Evolutionary conservation across 2,329 filamentous ascomycete species (phyloP).

Genomic region (Monilinia laxa): DNA sequence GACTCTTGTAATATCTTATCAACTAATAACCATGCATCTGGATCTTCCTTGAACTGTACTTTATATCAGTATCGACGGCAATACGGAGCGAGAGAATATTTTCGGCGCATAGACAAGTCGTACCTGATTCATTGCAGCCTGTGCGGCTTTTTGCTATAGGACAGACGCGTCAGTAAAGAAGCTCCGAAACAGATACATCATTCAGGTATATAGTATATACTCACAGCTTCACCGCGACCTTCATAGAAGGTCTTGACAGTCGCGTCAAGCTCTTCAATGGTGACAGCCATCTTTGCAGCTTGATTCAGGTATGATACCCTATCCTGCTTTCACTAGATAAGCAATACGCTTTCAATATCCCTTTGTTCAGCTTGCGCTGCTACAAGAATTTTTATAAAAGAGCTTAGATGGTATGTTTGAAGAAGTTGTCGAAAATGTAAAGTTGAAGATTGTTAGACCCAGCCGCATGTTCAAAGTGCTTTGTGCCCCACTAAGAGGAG

Average conservation of each 20-base stretch:
- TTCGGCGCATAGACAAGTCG: slow-evolving; percentile 39
- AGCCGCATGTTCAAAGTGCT: slow-evolving; percentile 30
- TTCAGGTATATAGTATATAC: slow-evolving; percentile 40
- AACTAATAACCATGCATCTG: slow-evolving; percentile 95
- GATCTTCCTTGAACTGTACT: slow-evolving; percentile 92
- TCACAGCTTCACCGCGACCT: slow-evolving; percentile 87
- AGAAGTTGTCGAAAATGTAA: slow-evolving; percentile 28
- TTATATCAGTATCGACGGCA: slow-evolving; percentile 30
- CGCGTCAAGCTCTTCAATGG: slow-evolving; percentile 92
- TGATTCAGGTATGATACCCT: slow-evolving; percentile 31
- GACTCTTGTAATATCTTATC: slow-evolving; percentile 95
- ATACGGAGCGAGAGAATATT: slow-evolving; percentile 16
- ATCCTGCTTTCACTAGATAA: slow-evolving; percentile 31
- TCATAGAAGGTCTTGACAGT: slow-evolving; percentile 98
- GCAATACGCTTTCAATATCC: slow-evolving; percentile 25
- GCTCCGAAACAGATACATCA: slow-evolving; percentile 17
- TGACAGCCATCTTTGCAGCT: slow-evolving; percentile 58
- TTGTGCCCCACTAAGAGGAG: slow-evolving; percentile 27
- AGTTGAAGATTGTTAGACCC: slow-evolving; percentile 26
- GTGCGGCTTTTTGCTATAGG: slow-evolving; percentile 88
- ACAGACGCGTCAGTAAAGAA: slow-evolving; percentile 44
- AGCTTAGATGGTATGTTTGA: slow-evolving; percentile 27
- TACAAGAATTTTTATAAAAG: slow-evolving; percentile 26
- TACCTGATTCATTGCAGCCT: slow-evolving; percentile 90
- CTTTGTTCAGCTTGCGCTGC: slow-evolving; percentile 36